These are phyloP conservation scores for Erodium chrysanthum DNA, from an alignment of 441 rosid genomes.

Conservation along the genomic window DNA sequence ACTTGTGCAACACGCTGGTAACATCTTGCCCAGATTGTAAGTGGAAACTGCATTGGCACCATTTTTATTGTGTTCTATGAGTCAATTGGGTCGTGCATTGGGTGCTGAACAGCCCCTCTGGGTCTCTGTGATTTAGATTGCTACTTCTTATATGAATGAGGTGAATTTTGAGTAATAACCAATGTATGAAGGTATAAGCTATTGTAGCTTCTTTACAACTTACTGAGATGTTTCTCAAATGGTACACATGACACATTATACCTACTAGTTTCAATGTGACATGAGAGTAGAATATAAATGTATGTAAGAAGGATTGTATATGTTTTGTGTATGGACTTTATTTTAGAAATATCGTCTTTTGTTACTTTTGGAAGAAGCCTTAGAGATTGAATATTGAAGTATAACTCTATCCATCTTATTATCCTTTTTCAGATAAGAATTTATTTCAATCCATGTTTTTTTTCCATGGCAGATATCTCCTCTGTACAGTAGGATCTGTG, in stretches of 20 bases:
- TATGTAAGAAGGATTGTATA: no score
- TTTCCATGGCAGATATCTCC: conserved; percentile 44
- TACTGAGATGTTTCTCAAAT: background rate
- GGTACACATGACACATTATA: background rate
- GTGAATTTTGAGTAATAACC: background rate
- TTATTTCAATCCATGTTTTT: conserved; percentile 2
- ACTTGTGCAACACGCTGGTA: conserved; percentile 96
- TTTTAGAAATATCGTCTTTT: background rate
- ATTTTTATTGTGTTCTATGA: background rate
- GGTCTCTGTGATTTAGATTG: no score
- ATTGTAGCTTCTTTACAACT: background rate
- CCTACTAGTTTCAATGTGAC: background rate
- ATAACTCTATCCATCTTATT: background rate
- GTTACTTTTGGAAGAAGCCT: background rate
- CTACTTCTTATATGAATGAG: no score
- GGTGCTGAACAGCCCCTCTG: background rate
- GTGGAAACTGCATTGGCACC: conserved; percentile 20
- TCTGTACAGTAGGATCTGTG: conserved; percentile 69
- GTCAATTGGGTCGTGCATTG: background rate
- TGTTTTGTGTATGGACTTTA: background rate
- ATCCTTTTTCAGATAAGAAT: background rate
- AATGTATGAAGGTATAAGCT: background rate
- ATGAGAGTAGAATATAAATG: background rate
- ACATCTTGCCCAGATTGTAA: conserved; percentile 90
- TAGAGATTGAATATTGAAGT: background rate